Evolutionary conservation across 305 asterid genomes (phyloP), one percentile per base, ranked within the genome.

Genomic region (Solanum hybrid): DNA sequence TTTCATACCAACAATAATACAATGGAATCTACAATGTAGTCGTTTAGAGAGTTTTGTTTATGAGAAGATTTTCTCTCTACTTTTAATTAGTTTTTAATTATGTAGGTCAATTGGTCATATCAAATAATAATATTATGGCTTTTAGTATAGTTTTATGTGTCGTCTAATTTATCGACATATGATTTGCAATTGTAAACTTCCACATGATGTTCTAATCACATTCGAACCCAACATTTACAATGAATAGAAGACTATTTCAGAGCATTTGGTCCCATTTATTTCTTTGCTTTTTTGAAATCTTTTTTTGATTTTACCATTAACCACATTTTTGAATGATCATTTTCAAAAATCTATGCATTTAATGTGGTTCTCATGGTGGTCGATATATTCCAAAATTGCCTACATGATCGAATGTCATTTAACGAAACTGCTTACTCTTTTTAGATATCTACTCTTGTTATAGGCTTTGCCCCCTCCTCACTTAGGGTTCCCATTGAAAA

Each of bases 271-370:
- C 86, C 66, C 35, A 79, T 37, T n/a, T 24, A 8, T 80, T 37
- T 79, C 3, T 78, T 22, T 78, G 14, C 0, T 20, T 77, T 77
- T 77, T 8, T 51, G 11, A 12, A 24, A 7, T 14, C 14, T 42
- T 16, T n/a, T 87, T 38, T 87, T 87, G 3, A n/a, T 86, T 71
- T 87, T 26, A 37, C 86, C 34, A n/a, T 79, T 26, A 79, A 37
- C 32, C 9, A 22, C 26, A 31, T 32, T 1, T 79, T n/a, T 79
- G 64, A 79, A 79, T 79, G 34, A 46, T 81, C 17, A 42, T 82
- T 82, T 82, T 82, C 72, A 82, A 37, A 17, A 31, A 84, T 84
- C 87, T 84, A 22, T 29, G 87, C 87, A 84, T 51, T 84, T 84
- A 84, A 84, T 84, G 87, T 26, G 71, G 8, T 26, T 80, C 64